Percentiles rank a stretch among this genome's conserved stretches.
These are phyloP conservation scores for Lecanicillium sp. DNA, from an alignment of 2,329 filamentous ascomycete species.

Conservation along the genomic window DNA sequence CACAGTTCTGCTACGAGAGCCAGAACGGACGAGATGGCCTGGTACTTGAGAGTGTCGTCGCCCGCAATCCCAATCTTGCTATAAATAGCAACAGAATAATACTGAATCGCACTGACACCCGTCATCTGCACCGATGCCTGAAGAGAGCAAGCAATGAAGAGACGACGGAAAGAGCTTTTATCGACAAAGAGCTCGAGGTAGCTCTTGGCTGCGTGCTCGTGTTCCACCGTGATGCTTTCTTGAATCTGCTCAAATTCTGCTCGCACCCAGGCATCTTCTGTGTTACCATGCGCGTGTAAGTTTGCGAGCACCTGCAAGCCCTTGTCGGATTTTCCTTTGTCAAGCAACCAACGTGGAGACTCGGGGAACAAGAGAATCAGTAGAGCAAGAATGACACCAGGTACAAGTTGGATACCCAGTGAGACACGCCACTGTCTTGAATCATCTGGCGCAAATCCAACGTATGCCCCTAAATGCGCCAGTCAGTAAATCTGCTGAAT, in stretches of 20 bases:
- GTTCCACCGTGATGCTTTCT: slow-evolving; percentile 55
- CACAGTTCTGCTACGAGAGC: no score
- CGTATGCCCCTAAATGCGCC: slow-evolving; percentile 16
- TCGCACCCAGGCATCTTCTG: slow-evolving; percentile 59
- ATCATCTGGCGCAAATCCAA: no score
- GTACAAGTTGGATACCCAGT: slow-evolving; percentile 64
- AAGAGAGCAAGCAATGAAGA: slow-evolving; percentile 61
- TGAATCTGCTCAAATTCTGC: slow-evolving; percentile 68
- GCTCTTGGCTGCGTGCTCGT: slow-evolving; percentile 61
- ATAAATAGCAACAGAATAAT: slow-evolving; percentile 63
- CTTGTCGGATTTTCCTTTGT: slow-evolving; percentile 56
- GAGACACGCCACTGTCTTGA: slow-evolving; percentile 20
- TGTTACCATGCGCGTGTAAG: slow-evolving; percentile 62
- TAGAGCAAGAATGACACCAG: slow-evolving; percentile 54
- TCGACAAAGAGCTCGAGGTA: slow-evolving; percentile 43
- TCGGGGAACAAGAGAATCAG: slow-evolving; percentile 68
- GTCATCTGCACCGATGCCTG: slow-evolving; percentile 66
- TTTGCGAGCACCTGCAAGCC: slow-evolving; percentile 60
- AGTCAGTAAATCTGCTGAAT: slow-evolving; percentile 10
- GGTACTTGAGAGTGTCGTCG: slow-evolving; percentile 62
- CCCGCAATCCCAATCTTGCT: slow-evolving; percentile 59
- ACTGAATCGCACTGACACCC: slow-evolving; percentile 67
- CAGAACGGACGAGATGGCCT: slow-evolving; percentile 61
- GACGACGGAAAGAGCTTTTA: slow-evolving; percentile 58
- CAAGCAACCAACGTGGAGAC: slow-evolving; percentile 67